Conservation (phyloP, 495 filamentous ascomycete genomes). For the Neurospora sp. region DNA sequence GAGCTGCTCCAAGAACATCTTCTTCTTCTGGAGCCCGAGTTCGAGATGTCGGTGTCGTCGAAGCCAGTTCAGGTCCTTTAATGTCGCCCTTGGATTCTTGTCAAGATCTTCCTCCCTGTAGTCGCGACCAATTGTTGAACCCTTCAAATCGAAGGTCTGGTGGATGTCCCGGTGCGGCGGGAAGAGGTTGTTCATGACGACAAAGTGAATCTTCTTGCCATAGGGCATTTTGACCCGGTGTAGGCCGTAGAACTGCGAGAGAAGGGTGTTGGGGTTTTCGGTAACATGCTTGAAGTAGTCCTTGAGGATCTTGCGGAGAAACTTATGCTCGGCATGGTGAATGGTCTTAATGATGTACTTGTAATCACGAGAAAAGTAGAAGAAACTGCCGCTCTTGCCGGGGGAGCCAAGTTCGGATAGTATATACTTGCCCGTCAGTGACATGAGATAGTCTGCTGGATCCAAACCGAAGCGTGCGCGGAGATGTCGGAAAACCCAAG, state of each 20-base stretch:
- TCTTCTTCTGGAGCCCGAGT: slow-evolving; percentile 77
- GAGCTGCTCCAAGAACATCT: slow-evolving; percentile 78
- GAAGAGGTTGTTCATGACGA: slow-evolving; percentile 99
- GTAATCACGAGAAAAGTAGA: slow-evolving; percentile 99
- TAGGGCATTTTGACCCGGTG: slow-evolving; percentile 98
- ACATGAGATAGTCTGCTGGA: slow-evolving; percentile 97
- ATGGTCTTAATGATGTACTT: slow-evolving; percentile 99
- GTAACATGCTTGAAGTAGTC: slow-evolving; percentile 93
- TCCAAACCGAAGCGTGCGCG: slow-evolving; percentile 83
- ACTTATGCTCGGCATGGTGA: slow-evolving; percentile 91
- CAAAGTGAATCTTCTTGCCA: slow-evolving; percentile 97
- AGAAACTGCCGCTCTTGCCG: slow-evolving; percentile 97
- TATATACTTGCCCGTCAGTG: slow-evolving; percentile 97
- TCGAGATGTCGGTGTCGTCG: slow-evolving; percentile 76
- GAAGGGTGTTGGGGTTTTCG: slow-evolving; percentile 86
- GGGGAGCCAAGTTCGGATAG: slow-evolving; percentile 94
- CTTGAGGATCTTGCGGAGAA: slow-evolving; percentile 81
- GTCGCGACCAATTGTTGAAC: slow-evolving; percentile 90
- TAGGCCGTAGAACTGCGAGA: slow-evolving; percentile 96
- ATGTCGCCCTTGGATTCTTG: slow-evolving; percentile 79
- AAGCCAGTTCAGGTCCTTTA: slow-evolving; percentile 98
- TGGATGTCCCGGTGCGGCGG: slow-evolving; percentile 97
- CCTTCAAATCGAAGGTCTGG: slow-evolving; percentile 92
- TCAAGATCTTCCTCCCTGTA: slow-evolving; percentile 80
- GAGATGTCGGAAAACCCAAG: slow-evolving; percentile 95